Base-by-base conservation (phyloP, 208 protist genomes). In the Wallacemonas rigidus region DNA sequence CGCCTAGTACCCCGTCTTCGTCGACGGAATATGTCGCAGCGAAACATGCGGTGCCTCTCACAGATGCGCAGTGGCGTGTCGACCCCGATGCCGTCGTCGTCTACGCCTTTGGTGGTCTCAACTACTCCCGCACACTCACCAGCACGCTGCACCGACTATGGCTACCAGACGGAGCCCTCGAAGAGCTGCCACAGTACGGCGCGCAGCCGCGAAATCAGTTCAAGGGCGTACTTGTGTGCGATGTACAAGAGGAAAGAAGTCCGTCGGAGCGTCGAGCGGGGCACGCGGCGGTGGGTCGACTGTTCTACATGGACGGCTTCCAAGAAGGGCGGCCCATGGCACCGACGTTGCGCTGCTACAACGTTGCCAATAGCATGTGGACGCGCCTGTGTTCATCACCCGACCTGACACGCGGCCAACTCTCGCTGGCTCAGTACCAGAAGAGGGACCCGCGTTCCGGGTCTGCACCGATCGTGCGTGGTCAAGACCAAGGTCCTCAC, bases 251-350 rank as follows among this genome's bases (percentile, higher is more conserved):
- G 11, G 80, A 83, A 68, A 50, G 67, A 50, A 75, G 12, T 12
- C 77, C 76, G 9, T 67, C 54, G 2, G 76, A 73, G 54, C 71
- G 71, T 51, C 45, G 73, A 45, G 44, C 51, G 3, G 75, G 77
- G 3, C 55, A 69, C 56, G 12, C 14, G 1, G 45, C 77, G 4
- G 51, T 71, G 15, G 78, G 81, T 14, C 70, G 75, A 1, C 75
- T 88, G n/a, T 88, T 85, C 58, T 85, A 88, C 71, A 67, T 88
- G 67, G 83, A 88, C 51, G 83, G 86, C 6, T 79, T 83, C 67
- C 80, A 83, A 62, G 69, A 77, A 9, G 83, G 79, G n/a, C 62
- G 71, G 38, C 77, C 77, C 6, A 85, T 85, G 80, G 74, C 72
- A 26, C 73, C 81, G 40, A 72, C 74, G 15, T 58, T 87, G 54